phyloP scores from a whole-genome alignment of 1,284 basidiomycete species.

The Puccinia hordei region DNA sequence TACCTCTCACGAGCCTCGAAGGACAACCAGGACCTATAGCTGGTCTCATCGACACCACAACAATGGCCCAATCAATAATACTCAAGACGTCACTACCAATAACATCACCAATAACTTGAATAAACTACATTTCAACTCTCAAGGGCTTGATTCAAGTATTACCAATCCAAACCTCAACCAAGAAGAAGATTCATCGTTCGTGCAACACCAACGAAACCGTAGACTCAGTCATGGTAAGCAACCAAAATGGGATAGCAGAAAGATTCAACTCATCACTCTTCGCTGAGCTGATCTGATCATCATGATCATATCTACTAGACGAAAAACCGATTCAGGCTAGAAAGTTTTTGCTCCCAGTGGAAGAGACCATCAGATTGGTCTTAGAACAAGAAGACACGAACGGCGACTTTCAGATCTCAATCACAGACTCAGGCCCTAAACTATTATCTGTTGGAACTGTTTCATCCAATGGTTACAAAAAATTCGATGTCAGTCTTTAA shows the following conservation, averaged over 20 bases:
- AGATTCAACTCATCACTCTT: neutral
- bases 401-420: conserved; percentile 86
- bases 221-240: conserved; percentile 56
- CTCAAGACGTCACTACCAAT: neutral
- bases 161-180: neutral
- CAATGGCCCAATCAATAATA: neutral
- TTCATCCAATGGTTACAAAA: conserved; percentile 95
- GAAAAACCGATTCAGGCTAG: conserved; percentile 64
- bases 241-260: neutral
- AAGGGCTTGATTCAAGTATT: neutral
- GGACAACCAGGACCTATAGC: conserved; percentile 27
- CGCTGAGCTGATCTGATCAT: neutral
- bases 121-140: neutral
- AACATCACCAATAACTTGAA: neutral
- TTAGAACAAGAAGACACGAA: conserved; percentile 98
- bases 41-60: conserved; percentile 12
- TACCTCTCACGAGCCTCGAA: conserved; percentile 21
- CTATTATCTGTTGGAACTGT: conserved; percentile 92
- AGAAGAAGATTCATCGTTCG: conserved; percentile 17
- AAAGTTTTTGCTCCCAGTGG: conserved; percentile 96
- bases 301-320: conserved; percentile 57
- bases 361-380: conserved; percentile 93
- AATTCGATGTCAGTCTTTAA: conserved; percentile 76
- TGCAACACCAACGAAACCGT: conserved; percentile 51
- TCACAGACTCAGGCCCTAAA: conserved; percentile 96